Evolutionary conservation across 2,329 filamentous ascomycete genomes (phyloP).

Genomic region (Thielaviopsis euricoi): DNA sequence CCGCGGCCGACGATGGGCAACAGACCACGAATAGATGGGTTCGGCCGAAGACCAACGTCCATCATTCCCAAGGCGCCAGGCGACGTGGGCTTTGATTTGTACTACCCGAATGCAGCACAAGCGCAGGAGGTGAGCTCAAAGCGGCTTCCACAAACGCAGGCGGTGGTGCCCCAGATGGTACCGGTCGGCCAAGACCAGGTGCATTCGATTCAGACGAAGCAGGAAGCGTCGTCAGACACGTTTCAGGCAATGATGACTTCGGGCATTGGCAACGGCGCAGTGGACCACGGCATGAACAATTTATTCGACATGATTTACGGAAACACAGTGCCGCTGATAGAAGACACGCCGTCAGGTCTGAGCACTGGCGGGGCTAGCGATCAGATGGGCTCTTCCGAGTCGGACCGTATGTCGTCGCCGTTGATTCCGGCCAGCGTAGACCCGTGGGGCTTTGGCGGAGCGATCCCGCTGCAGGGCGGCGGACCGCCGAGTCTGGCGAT

Average conservation of each 20-base stretch:
- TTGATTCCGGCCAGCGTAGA: too few species aligned
- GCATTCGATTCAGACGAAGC: neutral
- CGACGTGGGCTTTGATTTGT: constrained; percentile 2
- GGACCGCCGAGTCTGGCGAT: constrained; percentile 2
- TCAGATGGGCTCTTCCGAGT: neutral
- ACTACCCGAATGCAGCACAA: neutral
- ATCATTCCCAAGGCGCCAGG: neutral
- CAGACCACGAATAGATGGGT: neutral
- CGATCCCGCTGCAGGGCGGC: neutral
- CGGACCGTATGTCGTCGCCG: too few species aligned
- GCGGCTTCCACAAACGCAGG: neutral
- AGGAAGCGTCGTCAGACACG: neutral
- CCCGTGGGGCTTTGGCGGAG: too few species aligned
- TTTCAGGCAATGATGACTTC: neutral
- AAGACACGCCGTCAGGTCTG: neutral
- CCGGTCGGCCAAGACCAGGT: neutral
- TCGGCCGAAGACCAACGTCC: neutral
- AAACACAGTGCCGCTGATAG: neutral
- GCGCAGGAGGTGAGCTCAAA: neutral
- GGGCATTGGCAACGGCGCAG: neutral
- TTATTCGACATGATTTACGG: constrained; percentile 8
- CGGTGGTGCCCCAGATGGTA: neutral
- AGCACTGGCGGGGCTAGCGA: neutral
- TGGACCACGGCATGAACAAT: neutral
- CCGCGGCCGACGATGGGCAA: neutral